A percentile compares a stretch with the other conserved stretches of the same genome.
These are phyloP conservation scores for Deinandra increscens DNA, from an alignment of 129 eudicot species.

Conservation along the genomic window DNA sequence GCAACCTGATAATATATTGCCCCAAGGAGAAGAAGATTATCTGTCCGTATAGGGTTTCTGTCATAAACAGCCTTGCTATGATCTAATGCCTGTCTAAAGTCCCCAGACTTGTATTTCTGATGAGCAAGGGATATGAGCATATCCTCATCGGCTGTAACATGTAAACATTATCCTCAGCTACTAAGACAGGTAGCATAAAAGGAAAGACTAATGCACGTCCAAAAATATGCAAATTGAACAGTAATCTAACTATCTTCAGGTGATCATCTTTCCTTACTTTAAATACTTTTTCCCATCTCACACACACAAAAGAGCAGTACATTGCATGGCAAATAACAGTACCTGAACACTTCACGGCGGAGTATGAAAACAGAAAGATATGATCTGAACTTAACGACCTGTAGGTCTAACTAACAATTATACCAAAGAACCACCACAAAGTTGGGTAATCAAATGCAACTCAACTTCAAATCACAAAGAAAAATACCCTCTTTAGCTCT, in stretches of 20 bases:
- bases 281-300: neutral
- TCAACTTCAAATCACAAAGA: neutral
- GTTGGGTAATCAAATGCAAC: no score
- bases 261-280: neutral
- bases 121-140: conserved; percentile 72
- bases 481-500: neutral
- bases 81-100: conserved; percentile 86
- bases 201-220: neutral
- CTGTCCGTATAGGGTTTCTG: conserved; percentile 73
- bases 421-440: conserved; percentile 11
- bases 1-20: conserved; percentile 94
- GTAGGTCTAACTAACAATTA: conserved; percentile 2
- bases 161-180: conserved; percentile 24
- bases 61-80: conserved; percentile 85
- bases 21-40: conserved; percentile 87
- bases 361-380: conserved; percentile 2
- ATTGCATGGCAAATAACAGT: neutral
- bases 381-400: conserved; percentile 5
- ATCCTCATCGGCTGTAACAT: conserved; percentile 59
- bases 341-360: conserved; percentile 3
- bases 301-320: neutral
- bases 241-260: conserved; percentile 8
- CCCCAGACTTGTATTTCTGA: conserved; percentile 84
- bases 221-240: neutral
- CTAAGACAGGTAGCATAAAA: conserved; percentile 17